Conservation (phyloP, 73 alveolate genomes). For the Paramecium pentaurelia region DNA sequence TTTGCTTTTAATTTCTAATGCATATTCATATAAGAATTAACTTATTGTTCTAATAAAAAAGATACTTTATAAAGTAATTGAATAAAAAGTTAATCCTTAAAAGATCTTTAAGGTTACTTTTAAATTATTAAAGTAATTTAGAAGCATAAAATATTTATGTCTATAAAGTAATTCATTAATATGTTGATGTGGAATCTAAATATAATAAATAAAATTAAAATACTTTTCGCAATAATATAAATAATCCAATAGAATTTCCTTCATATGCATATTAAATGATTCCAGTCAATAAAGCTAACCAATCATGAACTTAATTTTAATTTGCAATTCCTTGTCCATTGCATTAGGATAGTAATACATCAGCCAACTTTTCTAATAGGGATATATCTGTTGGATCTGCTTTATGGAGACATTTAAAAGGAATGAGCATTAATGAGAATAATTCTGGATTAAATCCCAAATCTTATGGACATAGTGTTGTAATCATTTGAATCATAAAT, state of each 20-base stretch:
- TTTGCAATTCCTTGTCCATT: not conserved
- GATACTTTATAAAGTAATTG: not conserved
- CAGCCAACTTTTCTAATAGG: not conserved
- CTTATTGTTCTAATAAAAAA: not conserved
- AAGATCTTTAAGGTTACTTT: not conserved
- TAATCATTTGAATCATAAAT: not conserved
- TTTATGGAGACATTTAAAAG: not conserved
- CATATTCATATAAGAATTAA: not conserved
- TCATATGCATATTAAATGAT: not conserved
- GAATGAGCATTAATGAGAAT: not conserved
- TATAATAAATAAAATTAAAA: not conserved
- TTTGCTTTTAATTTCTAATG: not conserved
- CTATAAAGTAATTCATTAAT: not conserved
- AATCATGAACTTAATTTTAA: slow-evolving; percentile 10
- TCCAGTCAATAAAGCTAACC: not conserved
- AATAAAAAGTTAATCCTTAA: slow-evolving; percentile 3
- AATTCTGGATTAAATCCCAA: slow-evolving; percentile 12
- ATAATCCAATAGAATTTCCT: slow-evolving; percentile 14
- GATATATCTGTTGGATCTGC: not conserved
- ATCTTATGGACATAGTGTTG: not conserved
- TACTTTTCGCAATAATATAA: not conserved
- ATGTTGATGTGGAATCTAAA: not conserved
- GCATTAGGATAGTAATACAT: not conserved
- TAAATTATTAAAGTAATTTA: not conserved
- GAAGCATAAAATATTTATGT: not conserved